A percentile compares a stretch with the other conserved stretches of the same genome.
Conservation (phyloP, 306 rosid genomes). For the Vachellia pachyceras region DNA sequence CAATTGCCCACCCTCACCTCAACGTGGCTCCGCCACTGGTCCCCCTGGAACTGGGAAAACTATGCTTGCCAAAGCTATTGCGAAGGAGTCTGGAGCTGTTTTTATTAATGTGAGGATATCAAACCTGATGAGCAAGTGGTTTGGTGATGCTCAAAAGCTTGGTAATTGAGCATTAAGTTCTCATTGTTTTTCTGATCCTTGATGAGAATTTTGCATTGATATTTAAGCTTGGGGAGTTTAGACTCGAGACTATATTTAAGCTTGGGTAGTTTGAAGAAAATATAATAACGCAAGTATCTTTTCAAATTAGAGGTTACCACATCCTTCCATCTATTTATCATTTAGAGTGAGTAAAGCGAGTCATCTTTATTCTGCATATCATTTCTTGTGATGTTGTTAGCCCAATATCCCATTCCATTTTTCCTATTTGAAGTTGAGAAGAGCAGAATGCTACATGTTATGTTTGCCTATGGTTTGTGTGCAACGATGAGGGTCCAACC, state of each 20-base stretch:
- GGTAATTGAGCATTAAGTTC: slow-evolving; percentile 57
- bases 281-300: neutral
- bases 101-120: slow-evolving; percentile 92
- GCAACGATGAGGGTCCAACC: neutral
- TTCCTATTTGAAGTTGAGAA: neutral
- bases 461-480: neutral
- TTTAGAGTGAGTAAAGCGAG: neutral
- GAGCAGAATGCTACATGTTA: neutral
- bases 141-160: slow-evolving; percentile 98
- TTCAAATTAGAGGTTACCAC: neutral
- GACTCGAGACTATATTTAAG: neutral
- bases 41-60: slow-evolving; percentile 99
- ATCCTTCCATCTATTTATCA: neutral
- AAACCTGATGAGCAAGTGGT: slow-evolving; percentile 99
- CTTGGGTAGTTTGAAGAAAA: neutral
- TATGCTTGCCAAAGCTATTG: slow-evolving; percentile 99
- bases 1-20: too few species aligned
- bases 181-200: neutral
- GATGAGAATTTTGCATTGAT: neutral
- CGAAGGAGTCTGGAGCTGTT: slow-evolving; percentile 95
- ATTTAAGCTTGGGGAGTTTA: slow-evolving; percentile 4
- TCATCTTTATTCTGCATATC: neutral
- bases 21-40: too few species aligned
- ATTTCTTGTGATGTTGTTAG: neutral
- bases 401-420: neutral